Conservation (phyloP, 1,284 basidiomycete genomes). For the Cryptococcus sp. region DNA sequence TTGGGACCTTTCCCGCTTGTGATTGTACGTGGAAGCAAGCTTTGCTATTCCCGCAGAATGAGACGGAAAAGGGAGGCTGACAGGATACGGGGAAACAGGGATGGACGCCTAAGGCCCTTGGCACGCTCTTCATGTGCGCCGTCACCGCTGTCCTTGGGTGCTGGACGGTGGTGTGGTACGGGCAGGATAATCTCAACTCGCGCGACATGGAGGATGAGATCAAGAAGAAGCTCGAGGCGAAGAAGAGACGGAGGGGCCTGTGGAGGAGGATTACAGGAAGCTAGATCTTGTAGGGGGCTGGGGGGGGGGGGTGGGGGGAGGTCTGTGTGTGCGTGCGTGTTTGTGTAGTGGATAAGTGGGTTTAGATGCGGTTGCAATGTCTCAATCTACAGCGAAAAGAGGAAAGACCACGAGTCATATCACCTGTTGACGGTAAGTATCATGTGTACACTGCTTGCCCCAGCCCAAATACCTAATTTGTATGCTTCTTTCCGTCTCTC, state of each 20-base stretch:
- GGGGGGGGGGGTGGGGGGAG: no score
- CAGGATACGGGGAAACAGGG: slow-evolving; percentile 47
- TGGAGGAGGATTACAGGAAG: slow-evolving; percentile 8
- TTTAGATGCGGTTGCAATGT: no score
- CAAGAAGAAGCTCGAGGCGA: slow-evolving; percentile 46
- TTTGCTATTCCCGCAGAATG: not conserved
- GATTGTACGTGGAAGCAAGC: slow-evolving; percentile 32
- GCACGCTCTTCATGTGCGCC: slow-evolving; percentile 80
- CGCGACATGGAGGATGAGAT: slow-evolving; percentile 73
- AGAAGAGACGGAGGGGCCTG: slow-evolving; percentile 10
- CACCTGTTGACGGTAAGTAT: no score
- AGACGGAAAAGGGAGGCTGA: not conserved
- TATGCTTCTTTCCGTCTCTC: no score
- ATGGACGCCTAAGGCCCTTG: slow-evolving; percentile 76
- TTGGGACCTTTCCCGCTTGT: slow-evolving; percentile 63
- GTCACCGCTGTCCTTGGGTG: slow-evolving; percentile 78
- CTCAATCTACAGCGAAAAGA: no score
- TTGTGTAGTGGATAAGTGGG: no score
- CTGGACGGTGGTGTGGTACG: slow-evolving; percentile 76
- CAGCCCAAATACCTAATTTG: no score
- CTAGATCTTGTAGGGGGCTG: not conserved
- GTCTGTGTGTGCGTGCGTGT: no score
- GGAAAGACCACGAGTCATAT: no score
- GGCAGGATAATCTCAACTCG: slow-evolving; percentile 65
- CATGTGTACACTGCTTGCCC: no score